phyloP scores from a whole-genome alignment of 2,329 filamentous ascomycete species.

The Epicoccum nigrum region DNA sequence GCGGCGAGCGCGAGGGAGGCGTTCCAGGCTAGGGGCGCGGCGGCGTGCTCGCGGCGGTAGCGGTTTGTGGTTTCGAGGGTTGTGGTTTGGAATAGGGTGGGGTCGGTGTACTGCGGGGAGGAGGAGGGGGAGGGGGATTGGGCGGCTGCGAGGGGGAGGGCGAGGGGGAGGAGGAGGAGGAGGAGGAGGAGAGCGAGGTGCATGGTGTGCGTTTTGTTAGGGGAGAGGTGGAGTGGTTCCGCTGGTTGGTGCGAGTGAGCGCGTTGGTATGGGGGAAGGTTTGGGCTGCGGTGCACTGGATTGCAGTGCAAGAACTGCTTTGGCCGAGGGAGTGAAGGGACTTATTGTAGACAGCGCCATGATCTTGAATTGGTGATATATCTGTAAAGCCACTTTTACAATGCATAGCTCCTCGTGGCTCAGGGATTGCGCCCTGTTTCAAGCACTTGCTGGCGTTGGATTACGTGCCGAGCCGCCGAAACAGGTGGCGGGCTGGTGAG shows the following conservation, averaged over 20 bases:
- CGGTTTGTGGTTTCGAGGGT: slow-evolving; percentile 70
- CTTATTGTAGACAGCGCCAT: too few relatives aligned
- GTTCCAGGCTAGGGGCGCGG: slow-evolving; percentile 68
- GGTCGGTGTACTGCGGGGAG: slow-evolving; percentile 49
- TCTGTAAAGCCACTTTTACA: neutral
- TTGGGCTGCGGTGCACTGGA: too few relatives aligned
- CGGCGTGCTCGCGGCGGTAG: slow-evolving; percentile 69
- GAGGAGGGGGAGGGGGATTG: neutral
- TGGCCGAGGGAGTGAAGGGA: too few relatives aligned
- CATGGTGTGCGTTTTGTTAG: neutral
- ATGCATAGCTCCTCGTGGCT: neutral
- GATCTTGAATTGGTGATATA: neutral
- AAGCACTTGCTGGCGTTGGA: slow-evolving; percentile 1
- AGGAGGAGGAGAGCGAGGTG: neutral
- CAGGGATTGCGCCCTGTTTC: slow-evolving; percentile 10
- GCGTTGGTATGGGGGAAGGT: too few relatives aligned
- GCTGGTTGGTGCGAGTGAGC: neutral
- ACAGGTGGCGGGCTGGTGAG: slow-evolving; percentile 1
- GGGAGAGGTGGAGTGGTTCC: neutral
- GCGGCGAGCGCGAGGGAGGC: slow-evolving; percentile 64
- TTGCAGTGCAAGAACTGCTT: too few relatives aligned
- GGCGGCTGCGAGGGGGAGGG: neutral
- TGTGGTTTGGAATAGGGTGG: slow-evolving; percentile 53
- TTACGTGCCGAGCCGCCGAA: slow-evolving; percentile 3
- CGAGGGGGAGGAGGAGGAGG: neutral